Percentiles rank a stretch among this genome's conserved stretches.
Conservation (phyloP, 2,329 filamentous ascomycete genomes). For the Didymella pomorum region DNA sequence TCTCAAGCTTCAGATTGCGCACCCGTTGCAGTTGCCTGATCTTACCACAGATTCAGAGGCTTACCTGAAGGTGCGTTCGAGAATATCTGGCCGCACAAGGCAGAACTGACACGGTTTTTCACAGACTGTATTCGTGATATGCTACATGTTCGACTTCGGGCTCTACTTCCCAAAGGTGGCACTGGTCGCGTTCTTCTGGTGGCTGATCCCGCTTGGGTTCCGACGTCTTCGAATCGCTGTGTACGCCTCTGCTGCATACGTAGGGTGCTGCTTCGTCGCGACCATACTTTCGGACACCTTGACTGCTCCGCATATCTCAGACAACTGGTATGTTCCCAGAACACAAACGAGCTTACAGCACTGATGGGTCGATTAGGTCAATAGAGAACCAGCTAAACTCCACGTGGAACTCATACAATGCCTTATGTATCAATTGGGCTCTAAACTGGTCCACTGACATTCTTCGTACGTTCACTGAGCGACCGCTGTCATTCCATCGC, state of each 20-base stretch:
- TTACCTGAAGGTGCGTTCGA: conserved; percentile 24
- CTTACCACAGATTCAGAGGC: conserved; percentile 27
- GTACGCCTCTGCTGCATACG: conserved; percentile 20
- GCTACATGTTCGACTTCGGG: conserved; percentile 34
- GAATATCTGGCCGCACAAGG: background rate
- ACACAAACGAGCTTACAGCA: background rate
- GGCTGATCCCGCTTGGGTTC: conserved; percentile 34
- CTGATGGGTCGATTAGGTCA: conserved; percentile 16
- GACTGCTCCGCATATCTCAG: conserved; percentile 19
- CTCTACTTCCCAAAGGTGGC: conserved; percentile 35
- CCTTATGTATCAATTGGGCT: conserved; percentile 25
- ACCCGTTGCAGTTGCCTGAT: conserved; percentile 30
- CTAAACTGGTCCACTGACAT: conserved; percentile 34
- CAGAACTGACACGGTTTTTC: background rate
- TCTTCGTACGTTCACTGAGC: conserved; percentile 16
- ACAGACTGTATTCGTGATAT: conserved; percentile 31
- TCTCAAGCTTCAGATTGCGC: conserved; percentile 26
- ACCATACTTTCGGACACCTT: conserved; percentile 29
- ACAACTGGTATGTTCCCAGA: conserved; percentile 28
- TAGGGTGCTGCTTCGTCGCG: conserved; percentile 23
- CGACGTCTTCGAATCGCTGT: conserved; percentile 28
- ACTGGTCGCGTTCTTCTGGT: conserved; percentile 35
- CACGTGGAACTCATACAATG: conserved; percentile 30
- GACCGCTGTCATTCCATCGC: background rate
- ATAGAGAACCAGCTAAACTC: conserved; percentile 31